Base-by-base conservation (phyloP, 495 filamentous ascomycete genomes). In the Geopyxis carbonaria region DNA sequence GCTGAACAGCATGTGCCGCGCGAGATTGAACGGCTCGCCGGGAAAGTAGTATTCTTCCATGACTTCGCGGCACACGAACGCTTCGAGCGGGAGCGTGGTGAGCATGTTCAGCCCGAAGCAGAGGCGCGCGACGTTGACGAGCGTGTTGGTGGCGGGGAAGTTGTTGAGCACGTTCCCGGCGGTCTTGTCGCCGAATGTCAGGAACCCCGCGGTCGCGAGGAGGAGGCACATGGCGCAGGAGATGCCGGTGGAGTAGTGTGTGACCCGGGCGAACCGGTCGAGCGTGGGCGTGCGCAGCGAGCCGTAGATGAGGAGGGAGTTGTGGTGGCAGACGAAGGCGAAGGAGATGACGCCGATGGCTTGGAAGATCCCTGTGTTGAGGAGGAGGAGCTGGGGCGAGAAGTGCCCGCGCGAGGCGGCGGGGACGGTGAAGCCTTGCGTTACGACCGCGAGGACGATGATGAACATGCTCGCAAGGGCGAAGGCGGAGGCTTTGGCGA, bases 61-160 rank as follows among this genome's bases (percentile, higher is more conserved):
- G 29, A 95, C 89, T 57, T 93, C 86, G 41, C 89, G 74, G 58
- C 91, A 95, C 31, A 97, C 89, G 58, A 97, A 97, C 5, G 83
- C 81, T 62, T 97, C 89, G 25, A 97, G 72, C 2, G 89, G 89
- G 31, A 97, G 64, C 2, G 89, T 97, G 4, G 89, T 95, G 45
- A 97, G 72, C 89, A 97, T 97, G 64, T 97, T 97, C 40, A 95
- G 61, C 3, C 91, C 89, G 48, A 97, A 93, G 56, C 83, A 93
- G 48, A 97, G 65, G 49, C 89, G 73, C 29, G 89, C 89, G 38
- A 95, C 72, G 57, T 94, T 97, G 46, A 94, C 80, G 69, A 95
- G 72, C 43, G 75, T 69, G 57, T 92, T 94, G 53, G 84, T 71
- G 5, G 71, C 65, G 3, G 89, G 83, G 56, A 97, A 94, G 60